Evolutionary conservation across 495 filamentous ascomycete species (phyloP).

Genomic region (Xylaria intraflava): DNA sequence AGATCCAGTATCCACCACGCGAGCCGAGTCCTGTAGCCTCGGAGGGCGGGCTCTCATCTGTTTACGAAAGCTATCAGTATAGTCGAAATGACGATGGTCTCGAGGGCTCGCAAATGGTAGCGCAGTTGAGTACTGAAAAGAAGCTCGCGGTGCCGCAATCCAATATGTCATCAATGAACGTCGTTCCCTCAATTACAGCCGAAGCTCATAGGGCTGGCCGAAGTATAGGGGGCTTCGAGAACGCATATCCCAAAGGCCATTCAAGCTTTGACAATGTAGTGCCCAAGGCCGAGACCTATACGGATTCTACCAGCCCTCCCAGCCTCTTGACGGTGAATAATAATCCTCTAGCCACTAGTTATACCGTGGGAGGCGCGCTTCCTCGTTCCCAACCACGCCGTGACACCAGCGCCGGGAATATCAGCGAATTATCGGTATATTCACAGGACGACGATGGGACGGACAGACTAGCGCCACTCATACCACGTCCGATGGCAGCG

Average conservation of each 20-base stretch:
- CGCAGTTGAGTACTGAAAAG: not conserved
- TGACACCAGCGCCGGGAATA: not conserved
- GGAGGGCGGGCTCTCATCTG: constrained; percentile 24
- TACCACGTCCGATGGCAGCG: not conserved
- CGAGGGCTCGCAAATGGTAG: not conserved
- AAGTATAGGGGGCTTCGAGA: not conserved
- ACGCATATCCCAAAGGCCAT: not conserved
- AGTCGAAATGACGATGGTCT: not conserved
- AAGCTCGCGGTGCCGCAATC: not conserved
- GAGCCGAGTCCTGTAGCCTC: constrained; percentile 19
- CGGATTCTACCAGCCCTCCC: not conserved
- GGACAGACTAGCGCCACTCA: constrained; percentile 19
- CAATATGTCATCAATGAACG: not conserved
- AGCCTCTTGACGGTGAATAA: not conserved
- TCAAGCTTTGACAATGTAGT: not conserved
- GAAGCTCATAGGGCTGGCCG: not conserved
- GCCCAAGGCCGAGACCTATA: not conserved
- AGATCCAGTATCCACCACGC: constrained; percentile 5
- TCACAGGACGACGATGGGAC: constrained; percentile 18
- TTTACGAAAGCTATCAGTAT: constrained; percentile 27
- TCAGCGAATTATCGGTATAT: constrained; percentile 17
- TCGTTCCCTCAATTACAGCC: not conserved
- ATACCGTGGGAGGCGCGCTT: not conserved
- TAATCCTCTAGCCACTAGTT: not conserved
- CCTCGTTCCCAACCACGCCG: constrained; percentile 1